These are phyloP conservation scores for Achlya hypogyna DNA, from an alignment of 352 stramenopile genomes.

Conservation along the genomic window DNA sequence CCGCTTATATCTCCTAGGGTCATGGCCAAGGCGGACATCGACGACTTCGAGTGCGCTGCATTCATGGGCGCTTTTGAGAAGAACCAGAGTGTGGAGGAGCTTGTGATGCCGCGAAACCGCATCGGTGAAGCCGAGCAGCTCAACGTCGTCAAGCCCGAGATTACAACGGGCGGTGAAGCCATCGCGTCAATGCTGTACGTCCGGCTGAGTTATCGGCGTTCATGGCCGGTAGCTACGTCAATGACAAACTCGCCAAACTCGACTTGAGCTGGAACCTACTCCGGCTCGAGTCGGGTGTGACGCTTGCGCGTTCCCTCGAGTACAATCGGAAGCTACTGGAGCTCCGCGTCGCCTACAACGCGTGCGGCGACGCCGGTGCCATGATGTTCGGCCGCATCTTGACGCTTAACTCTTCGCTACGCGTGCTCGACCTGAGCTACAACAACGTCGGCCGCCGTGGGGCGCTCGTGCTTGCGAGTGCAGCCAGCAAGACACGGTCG, in stretches of 20 bases:
- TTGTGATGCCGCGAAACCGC: constrained; percentile 77
- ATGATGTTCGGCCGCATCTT: constrained; percentile 72
- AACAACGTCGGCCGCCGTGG: constrained; percentile 72
- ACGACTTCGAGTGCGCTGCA: constrained; percentile 75
- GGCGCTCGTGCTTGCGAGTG: constrained; percentile 57
- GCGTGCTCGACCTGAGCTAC: constrained; percentile 62
- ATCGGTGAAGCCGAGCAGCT: constrained; percentile 83
- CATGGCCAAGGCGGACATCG: constrained; percentile 79
- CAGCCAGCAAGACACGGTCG: constrained; percentile 47
- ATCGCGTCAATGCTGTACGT: constrained; percentile 78
- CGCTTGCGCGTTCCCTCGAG: constrained; percentile 47
- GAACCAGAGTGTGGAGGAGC: constrained; percentile 60
- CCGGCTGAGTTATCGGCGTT: neutral
- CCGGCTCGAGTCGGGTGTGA: constrained; percentile 63
- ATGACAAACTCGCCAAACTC: constrained; percentile 63
- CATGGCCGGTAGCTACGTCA: constrained; percentile 23
- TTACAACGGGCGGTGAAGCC: constrained; percentile 79
- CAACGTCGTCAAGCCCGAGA: constrained; percentile 80
- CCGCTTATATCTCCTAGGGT: constrained; percentile 11
- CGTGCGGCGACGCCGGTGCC: constrained; percentile 53
- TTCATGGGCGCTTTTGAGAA: constrained; percentile 79
- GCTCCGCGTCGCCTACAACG: constrained; percentile 70
- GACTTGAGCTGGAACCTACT: constrained; percentile 88
- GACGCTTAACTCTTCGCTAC: constrained; percentile 45
- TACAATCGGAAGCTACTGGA: constrained; percentile 58